These are phyloP conservation scores for Mycena galopus DNA, from an alignment of 768 basidiomycete genomes.

Conservation along the genomic window DNA sequence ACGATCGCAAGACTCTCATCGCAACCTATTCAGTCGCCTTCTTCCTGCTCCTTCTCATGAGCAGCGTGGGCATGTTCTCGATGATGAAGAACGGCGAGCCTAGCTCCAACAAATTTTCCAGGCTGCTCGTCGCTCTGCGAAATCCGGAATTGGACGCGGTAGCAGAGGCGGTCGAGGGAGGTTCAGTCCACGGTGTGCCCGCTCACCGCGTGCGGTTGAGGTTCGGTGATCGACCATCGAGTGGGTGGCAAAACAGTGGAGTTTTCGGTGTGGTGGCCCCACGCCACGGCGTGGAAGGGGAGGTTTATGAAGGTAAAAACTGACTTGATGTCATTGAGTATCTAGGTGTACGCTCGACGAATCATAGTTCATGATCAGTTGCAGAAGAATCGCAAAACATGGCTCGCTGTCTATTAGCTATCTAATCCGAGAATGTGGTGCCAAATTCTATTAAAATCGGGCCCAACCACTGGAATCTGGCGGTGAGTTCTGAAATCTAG, in stretches of 20 bases:
- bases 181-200: background rate
- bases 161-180: background rate
- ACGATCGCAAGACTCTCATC: conserved; percentile 12
- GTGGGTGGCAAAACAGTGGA: background rate
- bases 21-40: conserved; percentile 14
- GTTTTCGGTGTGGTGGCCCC: background rate
- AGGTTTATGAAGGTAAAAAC: background rate
- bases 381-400: no score
- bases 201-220: background rate
- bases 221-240: background rate
- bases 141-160: conserved; percentile 17
- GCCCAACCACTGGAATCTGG: no score
- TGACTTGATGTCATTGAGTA: background rate
- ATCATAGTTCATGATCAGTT: no score
- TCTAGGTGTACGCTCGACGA: background rate
- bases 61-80: conserved; percentile 6
- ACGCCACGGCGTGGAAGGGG: background rate
- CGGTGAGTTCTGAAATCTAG: no score
- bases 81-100: conserved; percentile 18
- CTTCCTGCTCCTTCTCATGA: conserved; percentile 10
- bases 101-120: conserved; percentile 9
- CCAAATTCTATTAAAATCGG: no score
- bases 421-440: no score
- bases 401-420: no score
- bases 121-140: conserved; percentile 9